phyloP scores from a whole-genome alignment of 1,284 basidiomycete species.

The Moesziomyces sp. region DNA sequence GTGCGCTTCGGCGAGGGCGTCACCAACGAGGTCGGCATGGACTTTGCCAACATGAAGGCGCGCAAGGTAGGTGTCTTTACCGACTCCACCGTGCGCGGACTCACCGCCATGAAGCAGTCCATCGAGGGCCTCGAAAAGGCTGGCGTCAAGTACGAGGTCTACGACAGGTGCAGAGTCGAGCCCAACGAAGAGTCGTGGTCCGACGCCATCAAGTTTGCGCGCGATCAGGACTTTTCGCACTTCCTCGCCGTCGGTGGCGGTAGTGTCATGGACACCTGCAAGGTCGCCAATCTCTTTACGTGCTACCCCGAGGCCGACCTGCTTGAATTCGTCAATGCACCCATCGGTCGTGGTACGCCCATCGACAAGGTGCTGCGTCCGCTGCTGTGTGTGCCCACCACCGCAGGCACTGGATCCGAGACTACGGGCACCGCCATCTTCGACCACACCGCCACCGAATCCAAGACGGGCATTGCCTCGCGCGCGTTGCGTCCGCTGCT shows the following conservation, averaged over 20 bases:
- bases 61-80: conserved; percentile 90
- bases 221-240: conserved; percentile 87
- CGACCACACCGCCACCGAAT: conserved; percentile 77
- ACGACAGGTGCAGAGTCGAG: conserved; percentile 85
- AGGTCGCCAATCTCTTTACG: conserved; percentile 84
- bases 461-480: conserved; percentile 96
- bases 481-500: conserved; percentile 89
- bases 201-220: conserved; percentile 87
- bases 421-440: conserved; percentile 98
- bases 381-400: conserved; percentile 92
- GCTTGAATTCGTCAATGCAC: conserved; percentile 92
- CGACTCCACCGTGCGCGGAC: conserved; percentile 83
- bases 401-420: conserved; percentile 86
- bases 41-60: conserved; percentile 74
- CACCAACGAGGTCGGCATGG: conserved; percentile 85
- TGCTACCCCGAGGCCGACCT: conserved; percentile 87
- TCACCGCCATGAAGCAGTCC: conserved; percentile 86
- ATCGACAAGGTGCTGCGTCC: conserved; percentile 81
- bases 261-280: conserved; percentile 94
- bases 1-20: conserved; percentile 70
- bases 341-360: conserved; percentile 89
- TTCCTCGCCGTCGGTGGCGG: conserved; percentile 83
- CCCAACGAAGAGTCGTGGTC: conserved; percentile 81
- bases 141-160: conserved; percentile 83
- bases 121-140: conserved; percentile 79